Evolutionary conservation across 2,329 filamentous ascomycete species (phyloP), one percentile per base, ranked within the genome.

Genomic region (Penicillium sp.): DNA sequence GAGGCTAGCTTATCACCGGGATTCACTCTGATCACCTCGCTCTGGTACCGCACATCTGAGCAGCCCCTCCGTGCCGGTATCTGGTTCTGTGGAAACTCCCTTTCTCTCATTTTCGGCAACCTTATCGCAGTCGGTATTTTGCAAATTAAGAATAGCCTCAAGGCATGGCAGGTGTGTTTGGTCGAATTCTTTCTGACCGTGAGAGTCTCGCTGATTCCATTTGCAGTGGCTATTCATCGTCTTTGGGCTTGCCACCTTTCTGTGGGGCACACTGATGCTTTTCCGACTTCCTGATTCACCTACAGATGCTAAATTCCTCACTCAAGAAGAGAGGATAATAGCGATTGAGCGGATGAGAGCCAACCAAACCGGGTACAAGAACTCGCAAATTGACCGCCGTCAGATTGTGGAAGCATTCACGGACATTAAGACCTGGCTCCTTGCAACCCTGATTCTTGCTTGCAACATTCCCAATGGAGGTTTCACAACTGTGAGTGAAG

Each of bases 331-430:
- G 58, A 62, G 60, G 17, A 37, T 53, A 15, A 68, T 70, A 28
- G 72, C 71, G 2, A 53, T 66, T 1, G 66, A 70, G 28, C 62
- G 71, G 3, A 44, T 74, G 28, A 66, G 63, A 28, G 59, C 63
- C 8, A 74, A 74, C 19, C 59, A 70, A 24, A 67, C 69, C 1
- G 72, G 71, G 2, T 69, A 64, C 45, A 73, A 73, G 40, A 82
- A 80, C 59, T 79, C 74, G 1, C 72, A 79, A 26, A 78, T 80
- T 64, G 82, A 83, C 58, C 61, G 69, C 12, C 60, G 66, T 3
- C 80, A 83, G 50, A 72, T 81, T 26, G 61, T 65, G 33, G 81
- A 83, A 59, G 69, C 72, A 9, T 65, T 65, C 3, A 40, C 12
- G 7, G 66, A 65, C 45, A 9, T 57, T 9, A 63, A 63, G 38